Percentiles rank a stretch among this genome's conserved stretches.
Evolutionary conservation across 2,329 filamentous ascomycete species (phyloP).

Genomic region (Sarocladium oryzae): DNA sequence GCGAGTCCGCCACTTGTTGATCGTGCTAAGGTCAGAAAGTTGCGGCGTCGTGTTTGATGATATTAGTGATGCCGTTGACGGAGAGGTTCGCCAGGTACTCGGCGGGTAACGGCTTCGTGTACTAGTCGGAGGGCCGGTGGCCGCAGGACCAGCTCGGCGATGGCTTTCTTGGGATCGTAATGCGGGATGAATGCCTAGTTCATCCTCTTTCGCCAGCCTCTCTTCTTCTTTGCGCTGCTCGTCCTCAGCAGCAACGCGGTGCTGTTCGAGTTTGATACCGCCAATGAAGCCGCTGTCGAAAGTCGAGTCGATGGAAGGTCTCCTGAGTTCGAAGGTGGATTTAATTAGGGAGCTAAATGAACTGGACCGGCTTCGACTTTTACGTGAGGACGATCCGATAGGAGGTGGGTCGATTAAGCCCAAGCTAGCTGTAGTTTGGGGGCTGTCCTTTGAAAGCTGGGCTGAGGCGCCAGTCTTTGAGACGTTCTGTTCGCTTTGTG

Average conservation of each 20-base stretch:
- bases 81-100: conserved; percentile 26
- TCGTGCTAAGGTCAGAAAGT: conserved; percentile 24
- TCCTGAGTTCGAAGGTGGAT: conserved; percentile 27
- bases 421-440: background rate
- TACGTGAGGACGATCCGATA: background rate
- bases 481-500: conserved; percentile 3
- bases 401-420: background rate
- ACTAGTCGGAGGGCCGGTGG: background rate
- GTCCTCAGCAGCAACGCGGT: conserved; percentile 26
- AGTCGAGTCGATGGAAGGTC: conserved; percentile 25
- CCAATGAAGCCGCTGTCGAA: conserved; percentile 32
- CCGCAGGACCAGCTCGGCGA: background rate
- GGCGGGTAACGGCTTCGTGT: conserved; percentile 24
- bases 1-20: conserved; percentile 25
- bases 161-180: conserved; percentile 18
- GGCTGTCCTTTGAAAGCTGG: background rate
- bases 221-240: conserved; percentile 15
- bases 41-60: conserved; percentile 20
- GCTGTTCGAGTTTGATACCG: conserved; percentile 33
- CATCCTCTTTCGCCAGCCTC: conserved; percentile 16
- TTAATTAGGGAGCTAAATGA: conserved; percentile 30
- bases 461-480: background rate
- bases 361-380: conserved; percentile 26
- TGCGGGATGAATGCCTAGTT: conserved; percentile 26
- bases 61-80: conserved; percentile 18